phyloP scores from a whole-genome alignment of 257 asterid genomes.

The Nicotiana paniculata region DNA sequence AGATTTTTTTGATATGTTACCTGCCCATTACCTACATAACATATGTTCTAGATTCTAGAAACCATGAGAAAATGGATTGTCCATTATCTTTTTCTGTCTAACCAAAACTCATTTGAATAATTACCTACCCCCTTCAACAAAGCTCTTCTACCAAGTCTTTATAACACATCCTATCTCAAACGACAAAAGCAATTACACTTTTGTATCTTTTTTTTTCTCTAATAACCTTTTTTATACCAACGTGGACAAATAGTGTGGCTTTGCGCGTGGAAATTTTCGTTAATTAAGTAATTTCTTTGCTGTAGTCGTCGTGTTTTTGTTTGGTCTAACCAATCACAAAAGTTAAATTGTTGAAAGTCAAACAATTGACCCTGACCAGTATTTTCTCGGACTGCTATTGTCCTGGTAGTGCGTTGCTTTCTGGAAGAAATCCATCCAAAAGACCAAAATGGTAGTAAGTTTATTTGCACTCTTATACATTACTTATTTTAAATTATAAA shows the following conservation, averaged over 20 bases:
- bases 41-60: neutral
- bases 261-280: neutral
- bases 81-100: no score
- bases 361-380: neutral
- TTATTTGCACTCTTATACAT: no score
- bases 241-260: neutral
- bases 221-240: neutral
- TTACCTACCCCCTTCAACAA: neutral
- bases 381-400: neutral
- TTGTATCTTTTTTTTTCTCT: neutral
- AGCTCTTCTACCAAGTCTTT: neutral
- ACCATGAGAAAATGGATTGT: neutral
- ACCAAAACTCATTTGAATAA: no score
- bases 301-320: neutral
- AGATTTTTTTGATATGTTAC: no score
- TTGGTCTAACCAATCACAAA: neutral
- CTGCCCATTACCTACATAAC: no score
- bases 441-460: neutral
- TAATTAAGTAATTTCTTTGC: neutral
- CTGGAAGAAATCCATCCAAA: neutral
- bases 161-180: neutral
- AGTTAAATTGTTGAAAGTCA: neutral
- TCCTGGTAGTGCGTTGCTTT: neutral
- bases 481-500: no score
- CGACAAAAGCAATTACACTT: neutral